phyloP scores from a whole-genome alignment of 352 stramenopile species.

The Halophytophthora batemanensis region DNA sequence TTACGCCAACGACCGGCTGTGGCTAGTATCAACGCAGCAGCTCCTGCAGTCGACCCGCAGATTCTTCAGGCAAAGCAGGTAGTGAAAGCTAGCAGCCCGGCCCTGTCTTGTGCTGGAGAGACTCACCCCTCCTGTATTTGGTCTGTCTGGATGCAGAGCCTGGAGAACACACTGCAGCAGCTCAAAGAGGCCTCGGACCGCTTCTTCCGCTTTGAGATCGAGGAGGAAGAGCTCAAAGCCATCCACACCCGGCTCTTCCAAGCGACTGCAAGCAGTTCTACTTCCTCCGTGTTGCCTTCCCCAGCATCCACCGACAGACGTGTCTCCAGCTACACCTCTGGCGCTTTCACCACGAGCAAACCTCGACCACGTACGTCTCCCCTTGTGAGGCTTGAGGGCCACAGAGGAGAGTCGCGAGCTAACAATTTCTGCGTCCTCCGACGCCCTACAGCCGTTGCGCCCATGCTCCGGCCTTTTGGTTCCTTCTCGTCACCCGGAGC shows the following conservation, averaged over 20 bases:
- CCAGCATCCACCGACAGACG: slow-evolving; percentile 7
- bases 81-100: slow-evolving; percentile 1
- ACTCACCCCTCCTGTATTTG: neutral
- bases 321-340: neutral
- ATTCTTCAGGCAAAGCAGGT: slow-evolving; percentile 30
- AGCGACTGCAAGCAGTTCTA: slow-evolving; percentile 13
- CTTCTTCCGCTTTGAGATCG: slow-evolving; percentile 94
- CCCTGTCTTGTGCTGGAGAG: neutral
- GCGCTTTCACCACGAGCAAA: slow-evolving; percentile 6
- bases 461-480: slow-evolving; percentile 23
- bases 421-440: slow-evolving; percentile 3
- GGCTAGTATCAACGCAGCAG: neutral
- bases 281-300: slow-evolving; percentile 10
- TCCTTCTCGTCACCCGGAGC: slow-evolving; percentile 23
- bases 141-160: slow-evolving; percentile 30
- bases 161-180: slow-evolving; percentile 61
- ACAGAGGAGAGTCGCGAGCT: neutral
- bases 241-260: slow-evolving; percentile 62
- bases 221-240: slow-evolving; percentile 88
- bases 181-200: slow-evolving; percentile 75
- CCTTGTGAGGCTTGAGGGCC: neutral
- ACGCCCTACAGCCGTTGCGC: slow-evolving; percentile 1
- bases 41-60: slow-evolving; percentile 18
- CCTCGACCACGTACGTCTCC: slow-evolving; percentile 30
- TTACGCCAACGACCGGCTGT: slow-evolving; percentile 23